Evolutionary conservation across 176 grass and related monocot species (phyloP).

Genomic region (Juncus inflexus): DNA sequence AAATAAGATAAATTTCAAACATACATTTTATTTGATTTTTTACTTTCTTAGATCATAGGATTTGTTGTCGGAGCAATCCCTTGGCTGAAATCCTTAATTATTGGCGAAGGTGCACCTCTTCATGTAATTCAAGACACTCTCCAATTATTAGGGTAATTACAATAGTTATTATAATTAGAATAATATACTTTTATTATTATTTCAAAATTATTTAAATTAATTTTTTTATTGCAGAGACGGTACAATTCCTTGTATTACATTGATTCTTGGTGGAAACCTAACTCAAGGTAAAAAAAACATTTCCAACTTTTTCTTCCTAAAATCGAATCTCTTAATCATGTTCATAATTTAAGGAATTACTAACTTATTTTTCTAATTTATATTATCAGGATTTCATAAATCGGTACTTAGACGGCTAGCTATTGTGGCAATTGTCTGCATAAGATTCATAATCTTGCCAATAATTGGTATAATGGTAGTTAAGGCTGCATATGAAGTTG

Average conservation of each 20-base stretch:
- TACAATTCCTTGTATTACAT: conserved; percentile 76
- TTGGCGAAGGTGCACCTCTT: conserved; percentile 39
- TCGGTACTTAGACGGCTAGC: conserved; percentile 41
- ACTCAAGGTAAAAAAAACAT: conserved; percentile 37
- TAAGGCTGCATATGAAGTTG: conserved; percentile 37
- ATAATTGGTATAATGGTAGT: conserved; percentile 59
- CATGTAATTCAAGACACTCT: conserved; percentile 43
- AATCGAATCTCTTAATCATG: background rate
- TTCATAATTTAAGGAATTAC: background rate
- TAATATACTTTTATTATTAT: background rate
- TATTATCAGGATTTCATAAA: conserved; percentile 46
- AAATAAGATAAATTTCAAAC: background rate
- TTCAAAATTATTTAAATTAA: background rate
- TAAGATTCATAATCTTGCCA: conserved; percentile 60
- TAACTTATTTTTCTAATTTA: background rate
- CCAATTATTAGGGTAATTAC: conserved; percentile 56
- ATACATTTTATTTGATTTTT: background rate
- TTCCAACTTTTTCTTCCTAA: background rate
- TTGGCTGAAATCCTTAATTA: conserved; percentile 42
- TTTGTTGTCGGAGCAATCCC: conserved; percentile 60
- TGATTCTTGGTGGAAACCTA: conserved; percentile 88
- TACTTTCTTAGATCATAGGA: conserved; percentile 42
- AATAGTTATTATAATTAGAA: background rate
- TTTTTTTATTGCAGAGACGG: conserved; percentile 43
- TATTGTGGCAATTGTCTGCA: conserved; percentile 49